These are phyloP conservation scores for Xylariaceae sp. DNA, from an alignment of 2,329 filamentous ascomycete genomes.

Conservation along the genomic window DNA sequence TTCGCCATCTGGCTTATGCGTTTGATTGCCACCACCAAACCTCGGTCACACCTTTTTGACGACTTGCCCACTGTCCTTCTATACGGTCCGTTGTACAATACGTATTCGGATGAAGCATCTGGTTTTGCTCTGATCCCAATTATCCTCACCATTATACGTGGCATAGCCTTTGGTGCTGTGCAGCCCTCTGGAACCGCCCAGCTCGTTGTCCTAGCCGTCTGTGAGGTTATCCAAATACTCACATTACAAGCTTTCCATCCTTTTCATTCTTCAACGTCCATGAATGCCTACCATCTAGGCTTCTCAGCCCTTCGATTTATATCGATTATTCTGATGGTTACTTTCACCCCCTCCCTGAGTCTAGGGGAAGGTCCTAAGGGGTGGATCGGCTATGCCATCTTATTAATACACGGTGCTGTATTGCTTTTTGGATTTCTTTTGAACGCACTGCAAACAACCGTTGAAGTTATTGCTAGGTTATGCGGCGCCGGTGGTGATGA, in stretches of 20 bases:
- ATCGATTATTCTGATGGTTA: slow-evolving; percentile 67
- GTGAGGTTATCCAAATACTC: slow-evolving; percentile 84
- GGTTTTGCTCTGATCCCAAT: slow-evolving; percentile 86
- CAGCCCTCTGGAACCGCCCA: slow-evolving; percentile 92
- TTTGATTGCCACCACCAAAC: slow-evolving; percentile 73
- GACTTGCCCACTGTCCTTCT: slow-evolving; percentile 82
- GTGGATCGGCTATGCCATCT: slow-evolving; percentile 91
- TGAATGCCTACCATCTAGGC: slow-evolving; percentile 91
- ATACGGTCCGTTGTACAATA: slow-evolving; percentile 95
- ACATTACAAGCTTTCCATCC: slow-evolving; percentile 86
- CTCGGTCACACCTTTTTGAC: slow-evolving; percentile 84
- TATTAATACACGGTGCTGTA: slow-evolving; percentile 78
- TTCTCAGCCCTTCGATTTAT: slow-evolving; percentile 74
- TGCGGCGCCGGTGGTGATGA: slow-evolving; percentile 77
- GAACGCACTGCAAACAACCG: slow-evolving; percentile 81
- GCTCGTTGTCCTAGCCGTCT: slow-evolving; percentile 85
- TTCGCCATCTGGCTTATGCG: slow-evolving; percentile 75
- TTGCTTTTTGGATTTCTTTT: slow-evolving; percentile 89
- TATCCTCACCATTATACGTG: slow-evolving; percentile 76
- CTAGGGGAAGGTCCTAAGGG: slow-evolving; percentile 75
- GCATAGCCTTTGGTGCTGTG: slow-evolving; percentile 85
- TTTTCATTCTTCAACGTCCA: slow-evolving; percentile 85
- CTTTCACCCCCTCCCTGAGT: slow-evolving; percentile 78
- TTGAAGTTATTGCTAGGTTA: slow-evolving; percentile 80
- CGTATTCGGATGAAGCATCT: slow-evolving; percentile 88